Evolutionary conservation across 352 stramenopile genomes (phyloP).

Genomic region (Elongisporangium senticosum): DNA sequence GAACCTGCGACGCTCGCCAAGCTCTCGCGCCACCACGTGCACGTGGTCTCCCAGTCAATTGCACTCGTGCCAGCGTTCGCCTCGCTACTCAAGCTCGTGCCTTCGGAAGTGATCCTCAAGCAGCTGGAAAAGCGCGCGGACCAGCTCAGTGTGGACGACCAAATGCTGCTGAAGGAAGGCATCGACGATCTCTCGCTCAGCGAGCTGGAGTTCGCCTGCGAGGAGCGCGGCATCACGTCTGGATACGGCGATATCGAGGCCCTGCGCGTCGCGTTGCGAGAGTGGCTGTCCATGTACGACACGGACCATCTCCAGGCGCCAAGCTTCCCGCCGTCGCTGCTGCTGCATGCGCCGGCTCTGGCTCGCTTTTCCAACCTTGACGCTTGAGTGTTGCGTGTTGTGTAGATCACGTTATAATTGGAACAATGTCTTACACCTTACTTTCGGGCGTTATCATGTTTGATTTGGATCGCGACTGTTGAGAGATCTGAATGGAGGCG

Average conservation of each 20-base stretch:
- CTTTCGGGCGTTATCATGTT: background rate
- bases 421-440: background rate
- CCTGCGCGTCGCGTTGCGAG: conserved; percentile 36
- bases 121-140: conserved; percentile 49
- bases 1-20: conserved; percentile 35
- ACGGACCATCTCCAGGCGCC: conserved; percentile 24
- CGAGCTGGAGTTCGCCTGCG: conserved; percentile 82
- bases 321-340: conserved; percentile 42
- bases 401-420: background rate
- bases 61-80: conserved; percentile 59
- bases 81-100: conserved; percentile 40
- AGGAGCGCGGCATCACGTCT: conserved; percentile 65
- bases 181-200: conserved; percentile 67
- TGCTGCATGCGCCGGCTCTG: conserved; percentile 74
- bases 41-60: conserved; percentile 45
- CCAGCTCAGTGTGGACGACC: conserved; percentile 68
- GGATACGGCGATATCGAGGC: conserved; percentile 63
- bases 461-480: background rate
- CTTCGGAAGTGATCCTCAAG: conserved; percentile 28
- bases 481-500: conserved; percentile 1
- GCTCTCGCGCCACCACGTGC: conserved; percentile 46
- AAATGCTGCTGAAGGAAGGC: conserved; percentile 59
- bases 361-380: conserved; percentile 23
- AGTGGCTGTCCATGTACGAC: conserved; percentile 82
- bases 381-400: background rate